These are phyloP conservation scores for Cyclotella kingstonii DNA, from an alignment of 108 stramenopile genomes.

Conservation along the genomic window DNA sequence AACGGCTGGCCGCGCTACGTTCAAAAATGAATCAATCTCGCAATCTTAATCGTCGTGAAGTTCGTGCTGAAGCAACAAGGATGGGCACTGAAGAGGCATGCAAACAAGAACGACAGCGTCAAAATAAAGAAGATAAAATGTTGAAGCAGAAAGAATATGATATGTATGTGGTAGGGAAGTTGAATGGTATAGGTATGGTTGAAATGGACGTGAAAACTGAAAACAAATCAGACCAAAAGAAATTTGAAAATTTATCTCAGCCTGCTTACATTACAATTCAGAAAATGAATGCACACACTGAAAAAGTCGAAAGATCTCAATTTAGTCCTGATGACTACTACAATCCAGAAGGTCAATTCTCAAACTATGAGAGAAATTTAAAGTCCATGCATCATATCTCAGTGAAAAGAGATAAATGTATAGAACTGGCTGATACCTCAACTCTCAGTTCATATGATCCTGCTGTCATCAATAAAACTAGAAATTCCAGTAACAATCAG, in stretches of 20 bases:
- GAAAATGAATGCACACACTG: constrained; percentile 35
- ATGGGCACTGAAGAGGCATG: constrained; percentile 68
- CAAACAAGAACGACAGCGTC: constrained; percentile 55
- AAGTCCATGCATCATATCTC: constrained; percentile 41
- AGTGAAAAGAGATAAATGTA: constrained; percentile 9
- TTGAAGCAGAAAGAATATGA: constrained; percentile 53
- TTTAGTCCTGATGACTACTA: constrained; percentile 64
- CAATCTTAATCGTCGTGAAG: constrained; percentile 77
- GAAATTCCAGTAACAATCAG: constrained; percentile 1
- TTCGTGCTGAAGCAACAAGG: constrained; percentile 71
- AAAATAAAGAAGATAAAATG: constrained; percentile 52
- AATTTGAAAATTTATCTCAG: constrained; percentile 36
- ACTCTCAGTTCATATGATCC: constrained; percentile 63
- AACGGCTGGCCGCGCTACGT: constrained; percentile 71
- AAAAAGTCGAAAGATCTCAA: constrained; percentile 40
- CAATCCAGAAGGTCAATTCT: constrained; percentile 80
- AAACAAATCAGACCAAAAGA: constrained; percentile 36
- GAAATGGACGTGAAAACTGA: constrained; percentile 1
- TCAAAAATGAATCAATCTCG: constrained; percentile 89
- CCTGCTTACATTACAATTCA: constrained; percentile 38
- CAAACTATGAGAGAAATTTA: constrained; percentile 76
- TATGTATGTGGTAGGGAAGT: constrained; percentile 37
- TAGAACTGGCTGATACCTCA: constrained; percentile 10
- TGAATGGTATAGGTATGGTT: constrained; percentile 11
- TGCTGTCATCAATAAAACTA: constrained; percentile 15